These are phyloP conservation scores for Coix lacrymajobi DNA, from an alignment of 176 grass and related monocot species.

Conservation along the genomic window DNA sequence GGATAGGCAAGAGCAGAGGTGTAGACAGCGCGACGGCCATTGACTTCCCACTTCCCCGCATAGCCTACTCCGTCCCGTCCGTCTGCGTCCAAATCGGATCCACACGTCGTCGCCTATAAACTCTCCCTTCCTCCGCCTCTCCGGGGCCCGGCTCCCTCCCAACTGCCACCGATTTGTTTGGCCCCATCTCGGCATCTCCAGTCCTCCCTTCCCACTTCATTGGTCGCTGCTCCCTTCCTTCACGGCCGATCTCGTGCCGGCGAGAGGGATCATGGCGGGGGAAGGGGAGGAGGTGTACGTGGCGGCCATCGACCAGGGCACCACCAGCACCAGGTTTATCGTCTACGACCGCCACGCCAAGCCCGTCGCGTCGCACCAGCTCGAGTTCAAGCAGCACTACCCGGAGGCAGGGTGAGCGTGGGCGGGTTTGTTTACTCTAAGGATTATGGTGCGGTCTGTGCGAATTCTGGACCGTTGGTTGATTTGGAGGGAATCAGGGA, in stretches of 20 bases:
- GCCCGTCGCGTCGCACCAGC: conserved; percentile 76
- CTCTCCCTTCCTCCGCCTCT: neutral
- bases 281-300: conserved; percentile 57
- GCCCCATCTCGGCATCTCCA: neutral
- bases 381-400: conserved; percentile 95
- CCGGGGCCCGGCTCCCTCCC: neutral
- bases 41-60: conserved; percentile 41
- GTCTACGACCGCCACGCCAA: conserved; percentile 78
- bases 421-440: neutral
- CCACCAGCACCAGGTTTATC: conserved; percentile 93
- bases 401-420: conserved; percentile 71
- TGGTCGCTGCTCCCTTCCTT: neutral
- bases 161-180: conserved; percentile 14
- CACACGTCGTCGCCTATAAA: conserved; percentile 18
- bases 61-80: neutral
- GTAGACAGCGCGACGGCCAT: neutral
- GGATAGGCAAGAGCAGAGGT: neutral
- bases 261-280: conserved; percentile 28
- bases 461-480: neutral
- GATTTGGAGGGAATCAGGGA: neutral
- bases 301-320: conserved; percentile 88
- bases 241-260: neutral
- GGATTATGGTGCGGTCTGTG: neutral
- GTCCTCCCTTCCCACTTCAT: conserved; percentile 1
- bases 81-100: conserved; percentile 35